Evolutionary conservation across 2,329 filamentous ascomycete genomes (phyloP).

Genomic region (Ceratocystis huliohia): DNA sequence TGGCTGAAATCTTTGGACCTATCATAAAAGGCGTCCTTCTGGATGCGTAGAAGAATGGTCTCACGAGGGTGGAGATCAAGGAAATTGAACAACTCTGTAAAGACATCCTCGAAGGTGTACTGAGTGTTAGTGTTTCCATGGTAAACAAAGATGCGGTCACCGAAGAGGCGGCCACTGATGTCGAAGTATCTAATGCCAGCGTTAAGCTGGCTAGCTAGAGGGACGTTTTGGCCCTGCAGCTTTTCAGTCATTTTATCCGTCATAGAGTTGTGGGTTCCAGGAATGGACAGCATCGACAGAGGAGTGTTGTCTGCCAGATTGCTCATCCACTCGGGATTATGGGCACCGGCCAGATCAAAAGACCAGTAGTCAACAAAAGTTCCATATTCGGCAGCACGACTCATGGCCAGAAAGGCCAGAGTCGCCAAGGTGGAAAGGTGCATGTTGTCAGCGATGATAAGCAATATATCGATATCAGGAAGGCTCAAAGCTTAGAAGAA

Average conservation of each 20-base stretch:
- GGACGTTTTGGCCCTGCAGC: no score
- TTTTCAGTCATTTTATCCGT: conserved; percentile 34
- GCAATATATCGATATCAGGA: background rate
- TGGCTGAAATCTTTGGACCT: no score
- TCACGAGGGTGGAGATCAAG: conserved; percentile 26
- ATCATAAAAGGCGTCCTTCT: background rate
- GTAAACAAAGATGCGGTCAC: conserved; percentile 35
- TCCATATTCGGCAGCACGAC: background rate
- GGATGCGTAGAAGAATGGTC: background rate
- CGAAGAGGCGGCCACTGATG: conserved; percentile 34
- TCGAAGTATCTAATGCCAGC: conserved; percentile 40
- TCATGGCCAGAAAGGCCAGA: background rate
- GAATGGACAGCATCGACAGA: conserved; percentile 36
- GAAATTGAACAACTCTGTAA: conserved; percentile 33
- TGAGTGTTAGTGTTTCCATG: conserved; percentile 35
- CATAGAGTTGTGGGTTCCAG: conserved; percentile 42
- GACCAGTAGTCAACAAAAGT: conserved; percentile 23
- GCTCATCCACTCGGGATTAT: conserved; percentile 34
- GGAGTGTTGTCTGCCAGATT: conserved; percentile 30
- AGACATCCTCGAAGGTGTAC: conserved; percentile 33
- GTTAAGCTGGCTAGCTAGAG: conserved; percentile 32
- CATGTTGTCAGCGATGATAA: background rate
- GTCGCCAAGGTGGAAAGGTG: background rate
- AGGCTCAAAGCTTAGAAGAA: background rate
- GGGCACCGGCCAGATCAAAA: conserved; percentile 31